Percentiles rank a stretch among this genome's conserved stretches.
These are phyloP conservation scores for Patellaria atrata DNA, from an alignment of 495 filamentous ascomycete genomes.

Conservation along the genomic window DNA sequence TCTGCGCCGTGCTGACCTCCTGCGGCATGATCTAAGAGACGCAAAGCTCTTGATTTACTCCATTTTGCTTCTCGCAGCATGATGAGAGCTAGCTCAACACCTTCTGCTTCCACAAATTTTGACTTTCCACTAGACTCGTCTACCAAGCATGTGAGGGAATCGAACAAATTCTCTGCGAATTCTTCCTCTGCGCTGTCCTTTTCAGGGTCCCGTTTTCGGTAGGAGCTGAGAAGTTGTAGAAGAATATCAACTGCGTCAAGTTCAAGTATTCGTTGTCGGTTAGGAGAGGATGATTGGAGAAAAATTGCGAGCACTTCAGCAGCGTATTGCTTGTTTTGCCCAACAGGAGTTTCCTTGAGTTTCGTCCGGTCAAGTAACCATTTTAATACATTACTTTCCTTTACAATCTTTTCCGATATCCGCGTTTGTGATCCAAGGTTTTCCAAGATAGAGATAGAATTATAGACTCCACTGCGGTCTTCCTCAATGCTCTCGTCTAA, in stretches of 20 bases:
- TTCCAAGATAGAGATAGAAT: conserved; percentile 69
- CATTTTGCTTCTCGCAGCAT: conserved; percentile 78
- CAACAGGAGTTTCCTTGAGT: conserved; percentile 41
- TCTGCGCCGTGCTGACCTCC: conserved; percentile 26
- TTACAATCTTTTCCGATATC: conserved; percentile 54
- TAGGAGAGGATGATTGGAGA: conserved; percentile 50
- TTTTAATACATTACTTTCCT: conserved; percentile 47
- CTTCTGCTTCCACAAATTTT: conserved; percentile 80
- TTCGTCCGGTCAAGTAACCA: conserved; percentile 67
- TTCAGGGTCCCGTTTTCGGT: conserved; percentile 74
- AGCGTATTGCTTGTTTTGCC: conserved; percentile 91
- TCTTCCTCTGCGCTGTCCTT: conserved; percentile 88
- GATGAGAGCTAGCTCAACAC: conserved; percentile 77
- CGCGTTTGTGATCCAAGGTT: conserved; percentile 61
- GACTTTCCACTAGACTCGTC: conserved; percentile 62
- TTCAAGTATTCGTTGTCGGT: conserved; percentile 45
- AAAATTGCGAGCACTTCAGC: conserved; percentile 87
- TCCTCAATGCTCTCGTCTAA: conserved; percentile 67
- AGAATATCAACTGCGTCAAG: conserved; percentile 65
- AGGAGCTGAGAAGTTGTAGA: conserved; percentile 73
- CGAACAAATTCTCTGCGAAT: conserved; percentile 86
- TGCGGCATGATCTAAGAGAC: conserved; percentile 68
- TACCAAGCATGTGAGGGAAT: conserved; percentile 62
- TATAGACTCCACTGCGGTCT: conserved; percentile 75
- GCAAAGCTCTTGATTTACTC: conserved; percentile 59